Percentiles rank a stretch among this genome's conserved stretches.
Evolutionary conservation across 2,329 filamentous ascomycete genomes (phyloP).

Genomic region (Fusarium pseudocircinatum): DNA sequence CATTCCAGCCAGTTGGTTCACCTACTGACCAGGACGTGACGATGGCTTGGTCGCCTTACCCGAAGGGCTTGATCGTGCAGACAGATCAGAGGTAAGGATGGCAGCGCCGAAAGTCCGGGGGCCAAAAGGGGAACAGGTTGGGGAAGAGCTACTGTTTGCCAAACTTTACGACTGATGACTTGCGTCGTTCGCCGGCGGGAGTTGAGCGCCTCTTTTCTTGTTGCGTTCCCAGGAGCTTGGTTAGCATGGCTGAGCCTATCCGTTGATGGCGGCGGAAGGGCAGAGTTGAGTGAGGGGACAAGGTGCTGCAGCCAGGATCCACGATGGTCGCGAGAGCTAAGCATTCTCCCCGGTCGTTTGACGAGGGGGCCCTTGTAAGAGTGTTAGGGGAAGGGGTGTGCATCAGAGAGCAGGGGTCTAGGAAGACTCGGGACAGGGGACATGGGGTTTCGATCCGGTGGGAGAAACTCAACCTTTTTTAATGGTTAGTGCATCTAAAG

Average conservation of each 20-base stretch:
- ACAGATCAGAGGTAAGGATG: conserved; percentile 21
- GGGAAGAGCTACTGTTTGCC: conserved; percentile 31
- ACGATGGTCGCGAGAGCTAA: conserved; percentile 32
- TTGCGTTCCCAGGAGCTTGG: conserved; percentile 46
- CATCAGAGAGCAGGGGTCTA: conserved; percentile 18
- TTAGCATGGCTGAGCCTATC: conserved; percentile 49
- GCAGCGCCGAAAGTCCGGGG: conserved; percentile 5
- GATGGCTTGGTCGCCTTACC: conserved; percentile 34
- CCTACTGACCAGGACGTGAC: conserved; percentile 19
- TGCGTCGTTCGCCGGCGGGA: conserved; percentile 37
- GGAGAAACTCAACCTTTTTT: conserved; percentile 14
- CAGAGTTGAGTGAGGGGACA: conserved; percentile 26
- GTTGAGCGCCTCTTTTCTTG: conserved; percentile 41
- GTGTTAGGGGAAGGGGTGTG: conserved; percentile 30
- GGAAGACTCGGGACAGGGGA: conserved; percentile 19
- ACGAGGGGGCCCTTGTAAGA: conserved; percentile 2
- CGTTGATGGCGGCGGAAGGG: conserved; percentile 47
- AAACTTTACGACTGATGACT: conserved; percentile 31
- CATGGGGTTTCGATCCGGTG: conserved; percentile 24
- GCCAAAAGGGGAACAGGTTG: conserved; percentile 18
- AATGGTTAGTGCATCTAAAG: conserved; percentile 1
- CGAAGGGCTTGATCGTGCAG: conserved; percentile 28
- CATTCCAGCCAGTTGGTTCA: conserved; percentile 41
- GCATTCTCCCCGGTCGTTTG: conserved; percentile 23
- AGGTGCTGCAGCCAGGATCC: conserved; percentile 31